phyloP scores from a whole-genome alignment of 306 rosid genomes.

The Fragaria iinumae region DNA sequence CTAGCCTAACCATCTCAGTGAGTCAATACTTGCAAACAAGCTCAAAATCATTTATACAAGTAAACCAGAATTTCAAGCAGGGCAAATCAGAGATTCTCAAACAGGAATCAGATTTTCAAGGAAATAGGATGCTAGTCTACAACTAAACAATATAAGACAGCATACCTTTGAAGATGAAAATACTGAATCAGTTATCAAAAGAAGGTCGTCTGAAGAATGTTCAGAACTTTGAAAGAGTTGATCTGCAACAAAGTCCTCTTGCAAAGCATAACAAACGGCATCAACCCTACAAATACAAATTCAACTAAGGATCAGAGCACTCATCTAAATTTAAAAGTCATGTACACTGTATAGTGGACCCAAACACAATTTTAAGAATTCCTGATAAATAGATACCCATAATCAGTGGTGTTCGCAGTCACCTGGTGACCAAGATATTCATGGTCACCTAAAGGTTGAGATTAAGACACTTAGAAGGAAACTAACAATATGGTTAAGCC shows the following conservation, averaged over 20 bases:
- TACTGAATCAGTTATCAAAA: conserved; percentile 51
- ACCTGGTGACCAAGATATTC: neutral
- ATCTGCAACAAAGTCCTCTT: conserved; percentile 91
- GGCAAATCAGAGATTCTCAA: neutral
- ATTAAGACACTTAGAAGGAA: neutral
- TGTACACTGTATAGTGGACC: neutral
- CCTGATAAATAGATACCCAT: neutral
- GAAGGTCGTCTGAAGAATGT: conserved; percentile 63
- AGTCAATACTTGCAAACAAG: neutral
- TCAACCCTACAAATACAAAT: conserved; percentile 58
- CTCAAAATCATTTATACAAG: neutral
- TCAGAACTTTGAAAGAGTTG: conserved; percentile 86
- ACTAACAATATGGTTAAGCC: neutral
- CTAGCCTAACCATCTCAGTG: neutral
- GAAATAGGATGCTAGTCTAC: neutral
- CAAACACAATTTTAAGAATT: neutral
- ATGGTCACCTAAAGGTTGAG: neutral
- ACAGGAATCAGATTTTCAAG: conserved; percentile 2
- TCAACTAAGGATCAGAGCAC: conserved; percentile 20
- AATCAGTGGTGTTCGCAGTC: neutral
- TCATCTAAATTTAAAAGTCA: conserved; percentile 8
- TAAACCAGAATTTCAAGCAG: too few species aligned
- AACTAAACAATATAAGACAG: neutral
- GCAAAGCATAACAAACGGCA: conserved; percentile 61
- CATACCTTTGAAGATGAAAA: conserved; percentile 78